Evolutionary conservation across 1,139 yeast species (phyloP), one percentile per base, ranked within the genome.

Genomic region (Geotrichum cucujoidarum): DNA sequence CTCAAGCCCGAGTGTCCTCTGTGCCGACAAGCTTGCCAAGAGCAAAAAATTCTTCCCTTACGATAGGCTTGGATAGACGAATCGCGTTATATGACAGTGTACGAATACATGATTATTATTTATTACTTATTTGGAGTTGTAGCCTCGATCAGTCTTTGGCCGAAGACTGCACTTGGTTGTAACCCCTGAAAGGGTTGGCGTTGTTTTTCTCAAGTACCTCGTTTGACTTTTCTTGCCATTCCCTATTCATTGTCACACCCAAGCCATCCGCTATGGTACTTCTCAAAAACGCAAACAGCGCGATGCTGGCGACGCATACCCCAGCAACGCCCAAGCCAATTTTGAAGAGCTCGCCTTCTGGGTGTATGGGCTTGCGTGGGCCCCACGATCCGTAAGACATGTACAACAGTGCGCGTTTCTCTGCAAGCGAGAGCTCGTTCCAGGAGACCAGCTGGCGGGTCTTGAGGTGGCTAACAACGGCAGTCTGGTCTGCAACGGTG

Each of bases 331-430:
- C 96, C 73, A 83, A 76, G 64, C 83, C 73, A 58, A 92, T 85
- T 72, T 77, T 81, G 63, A 80, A 72, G 60, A 72, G 76, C 64
- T 90, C 95, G 64, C 95, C 96, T 63, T 89, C 83, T 50, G 80
- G 81, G 72, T 88, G 89, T 61, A 89, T 79, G 57, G 97, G 97
- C 73, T 81, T 87, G 78, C 99, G 88, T 72, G 99, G 98, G 55
- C 99, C 99, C 97, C 98, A 92, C 63, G 86, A 86, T 60, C 99
- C 98, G 71, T 89, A 92, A 29, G 97, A 89, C 62, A 92, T 86
- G 75, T 83, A 92, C 85, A 94, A 90, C 52, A 95, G 92, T 54
- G 97, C 97, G 71, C 82, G 84, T 81, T 90, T 90, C 76, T 92
- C 98, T 57, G 86, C 86, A 24, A 76, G 68, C 44, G 95, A 80